These are phyloP conservation scores for Camellia lanceoleosa DNA, from an alignment of 148 eudicot genomes.

Conservation along the genomic window DNA sequence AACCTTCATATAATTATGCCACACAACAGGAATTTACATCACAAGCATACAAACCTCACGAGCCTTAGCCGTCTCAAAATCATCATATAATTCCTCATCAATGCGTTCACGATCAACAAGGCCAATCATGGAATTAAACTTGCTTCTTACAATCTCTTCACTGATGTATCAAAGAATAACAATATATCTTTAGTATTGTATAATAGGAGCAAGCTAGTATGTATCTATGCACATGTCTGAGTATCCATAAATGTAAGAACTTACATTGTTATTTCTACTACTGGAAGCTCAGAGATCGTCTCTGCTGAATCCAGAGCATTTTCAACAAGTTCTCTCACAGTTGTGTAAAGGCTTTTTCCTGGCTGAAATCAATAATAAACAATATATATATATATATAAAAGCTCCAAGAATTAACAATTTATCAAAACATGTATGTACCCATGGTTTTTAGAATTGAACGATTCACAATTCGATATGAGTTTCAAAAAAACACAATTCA, in stretches of 20 bases:
- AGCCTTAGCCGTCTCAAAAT: conserved; percentile 81
- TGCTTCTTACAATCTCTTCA: conserved; percentile 87
- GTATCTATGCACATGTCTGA: neutral
- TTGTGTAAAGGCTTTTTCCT: conserved; percentile 85
- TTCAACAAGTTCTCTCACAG: conserved; percentile 96
- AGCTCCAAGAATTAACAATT: neutral
- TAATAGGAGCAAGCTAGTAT: conserved; percentile 3
- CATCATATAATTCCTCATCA: conserved; percentile 82
- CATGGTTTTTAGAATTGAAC: no score
- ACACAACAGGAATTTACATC: neutral
- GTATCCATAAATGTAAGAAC: conserved; percentile 16
- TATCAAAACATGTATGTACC: no score
- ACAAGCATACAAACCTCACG: conserved; percentile 69
- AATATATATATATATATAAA: no score
- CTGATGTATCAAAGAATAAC: conserved; percentile 36
- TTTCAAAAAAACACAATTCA: no score
- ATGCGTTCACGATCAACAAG: conserved; percentile 84
- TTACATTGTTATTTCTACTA: conserved; percentile 81
- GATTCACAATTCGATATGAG: no score
- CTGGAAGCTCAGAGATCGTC: conserved; percentile 88
- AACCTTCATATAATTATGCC: neutral
- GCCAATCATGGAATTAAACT: conserved; percentile 96
- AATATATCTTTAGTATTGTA: neutral
- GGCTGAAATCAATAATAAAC: conserved; percentile 46
- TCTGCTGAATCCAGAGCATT: conserved; percentile 97